These are phyloP conservation scores for Boletus sp. DNA, from an alignment of 1,284 basidiomycete genomes.

Conservation along the genomic window DNA sequence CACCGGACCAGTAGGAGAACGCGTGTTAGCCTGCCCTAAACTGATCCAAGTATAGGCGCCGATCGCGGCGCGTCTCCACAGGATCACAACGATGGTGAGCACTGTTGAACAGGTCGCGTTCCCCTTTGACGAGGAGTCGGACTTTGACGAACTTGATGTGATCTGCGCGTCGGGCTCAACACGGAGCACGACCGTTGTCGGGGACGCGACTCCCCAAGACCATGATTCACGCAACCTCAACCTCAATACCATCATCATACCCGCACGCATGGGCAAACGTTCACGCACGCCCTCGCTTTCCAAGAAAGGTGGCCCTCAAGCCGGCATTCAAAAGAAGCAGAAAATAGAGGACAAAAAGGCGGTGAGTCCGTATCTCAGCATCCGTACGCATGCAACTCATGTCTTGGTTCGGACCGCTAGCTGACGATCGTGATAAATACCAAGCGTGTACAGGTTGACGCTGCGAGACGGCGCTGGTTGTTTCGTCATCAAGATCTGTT, in stretches of 20 bases:
- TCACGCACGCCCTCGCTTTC: slow-evolving; percentile 12
- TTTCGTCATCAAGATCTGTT: slow-evolving; percentile 38
- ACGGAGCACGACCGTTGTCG: slow-evolving; percentile 29
- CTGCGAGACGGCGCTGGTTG: slow-evolving; percentile 39
- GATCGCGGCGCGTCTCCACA: not conserved
- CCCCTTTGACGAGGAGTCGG: slow-evolving; percentile 14
- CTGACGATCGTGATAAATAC: slow-evolving; percentile 36
- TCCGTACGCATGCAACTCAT: not conserved
- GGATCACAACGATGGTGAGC: slow-evolving; percentile 3
- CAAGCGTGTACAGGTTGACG: slow-evolving; percentile 36
- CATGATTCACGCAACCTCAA: not conserved
- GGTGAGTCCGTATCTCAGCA: slow-evolving; percentile 25
- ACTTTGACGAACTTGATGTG: slow-evolving; percentile 30
- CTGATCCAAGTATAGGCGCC: not conserved
- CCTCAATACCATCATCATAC: slow-evolving; percentile 11
- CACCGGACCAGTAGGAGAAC: slow-evolving; percentile 1
- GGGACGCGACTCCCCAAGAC: slow-evolving; percentile 28
- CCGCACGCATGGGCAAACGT: slow-evolving; percentile 20
- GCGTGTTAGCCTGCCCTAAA: slow-evolving; percentile 25
- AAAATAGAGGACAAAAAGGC: slow-evolving; percentile 38
- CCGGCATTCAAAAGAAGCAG: slow-evolving; percentile 29
- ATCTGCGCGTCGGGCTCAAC: slow-evolving; percentile 25
- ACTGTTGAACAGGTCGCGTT: slow-evolving; percentile 1
- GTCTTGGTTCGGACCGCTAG: slow-evolving; percentile 21
- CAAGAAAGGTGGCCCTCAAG: not conserved